These are phyloP conservation scores for Diaporthe vaccinii DNA, from an alignment of 2,329 filamentous ascomycete genomes.

Conservation along the genomic window DNA sequence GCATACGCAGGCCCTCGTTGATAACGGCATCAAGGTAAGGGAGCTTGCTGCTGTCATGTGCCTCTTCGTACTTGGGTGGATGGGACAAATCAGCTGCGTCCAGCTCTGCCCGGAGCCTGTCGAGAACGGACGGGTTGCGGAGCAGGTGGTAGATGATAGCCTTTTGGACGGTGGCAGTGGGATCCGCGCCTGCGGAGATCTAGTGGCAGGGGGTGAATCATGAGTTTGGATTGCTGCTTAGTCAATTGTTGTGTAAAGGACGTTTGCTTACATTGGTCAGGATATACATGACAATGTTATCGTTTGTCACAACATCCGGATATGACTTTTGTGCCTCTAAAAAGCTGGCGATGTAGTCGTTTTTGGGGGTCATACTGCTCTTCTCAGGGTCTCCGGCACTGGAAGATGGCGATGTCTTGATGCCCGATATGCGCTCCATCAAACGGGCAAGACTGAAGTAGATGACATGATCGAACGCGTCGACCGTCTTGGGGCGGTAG, in stretches of 20 bases:
- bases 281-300: not conserved
- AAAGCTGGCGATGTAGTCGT: not conserved
- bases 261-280: not conserved
- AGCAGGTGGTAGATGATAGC: not conserved
- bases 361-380: not conserved
- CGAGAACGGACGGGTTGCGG: not conserved
- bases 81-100: constrained; percentile 15
- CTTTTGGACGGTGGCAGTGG: not conserved
- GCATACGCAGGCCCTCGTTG: constrained; percentile 55
- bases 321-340: not conserved
- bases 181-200: not conserved
- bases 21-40: constrained; percentile 55
- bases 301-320: not conserved
- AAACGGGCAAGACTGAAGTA: not conserved
- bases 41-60: constrained; percentile 40
- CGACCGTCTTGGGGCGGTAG: not conserved
- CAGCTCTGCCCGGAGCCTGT: constrained; percentile 11
- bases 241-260: not conserved
- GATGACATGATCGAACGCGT: not conserved
- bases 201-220: not conserved
- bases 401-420: not conserved
- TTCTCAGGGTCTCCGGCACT: not conserved
- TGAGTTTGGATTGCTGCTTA: not conserved
- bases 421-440: not conserved
- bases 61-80: constrained; percentile 19